These are phyloP conservation scores for Xylaria sp. DNA, from an alignment of 2,329 filamentous ascomycete genomes.

Conservation along the genomic window DNA sequence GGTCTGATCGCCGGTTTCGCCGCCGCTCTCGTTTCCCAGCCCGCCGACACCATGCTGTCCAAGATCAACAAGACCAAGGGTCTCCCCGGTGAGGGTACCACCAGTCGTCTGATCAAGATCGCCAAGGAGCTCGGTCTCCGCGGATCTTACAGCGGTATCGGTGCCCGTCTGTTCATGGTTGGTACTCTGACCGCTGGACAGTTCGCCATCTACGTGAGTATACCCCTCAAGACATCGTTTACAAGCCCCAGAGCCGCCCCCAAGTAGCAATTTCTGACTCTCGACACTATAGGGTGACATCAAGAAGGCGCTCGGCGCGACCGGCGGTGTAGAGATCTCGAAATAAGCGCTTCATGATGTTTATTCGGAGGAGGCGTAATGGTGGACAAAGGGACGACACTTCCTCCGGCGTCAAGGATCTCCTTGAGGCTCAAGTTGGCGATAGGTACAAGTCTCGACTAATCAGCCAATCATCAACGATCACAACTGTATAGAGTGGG, in stretches of 20 bases:
- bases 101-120: slow-evolving; percentile 73
- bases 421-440: too few species aligned
- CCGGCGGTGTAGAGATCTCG: slow-evolving; percentile 62
- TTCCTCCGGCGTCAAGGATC: slow-evolving; percentile 13
- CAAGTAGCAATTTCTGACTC: too few species aligned
- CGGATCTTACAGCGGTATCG: slow-evolving; percentile 71
- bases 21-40: slow-evolving; percentile 74
- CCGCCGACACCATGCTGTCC: slow-evolving; percentile 78
- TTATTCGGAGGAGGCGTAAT: slow-evolving; percentile 22
- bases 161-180: slow-evolving; percentile 74
- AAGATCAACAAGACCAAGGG: slow-evolving; percentile 84
- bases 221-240: too few species aligned
- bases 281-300: too few species aligned
- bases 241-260: too few species aligned
- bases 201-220: slow-evolving; percentile 78
- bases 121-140: slow-evolving; percentile 71
- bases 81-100: slow-evolving; percentile 72
- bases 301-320: slow-evolving; percentile 52
- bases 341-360: slow-evolving; percentile 32
- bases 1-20: slow-evolving; percentile 79
- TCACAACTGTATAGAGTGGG: too few species aligned
- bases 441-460: too few species aligned
- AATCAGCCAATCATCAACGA: too few species aligned
- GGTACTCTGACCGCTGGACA: slow-evolving; percentile 71
- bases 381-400: slow-evolving; percentile 27